Evolutionary conservation across 2,329 filamentous ascomycete species (phyloP).

Genomic region (Graphilbum fragrans): DNA sequence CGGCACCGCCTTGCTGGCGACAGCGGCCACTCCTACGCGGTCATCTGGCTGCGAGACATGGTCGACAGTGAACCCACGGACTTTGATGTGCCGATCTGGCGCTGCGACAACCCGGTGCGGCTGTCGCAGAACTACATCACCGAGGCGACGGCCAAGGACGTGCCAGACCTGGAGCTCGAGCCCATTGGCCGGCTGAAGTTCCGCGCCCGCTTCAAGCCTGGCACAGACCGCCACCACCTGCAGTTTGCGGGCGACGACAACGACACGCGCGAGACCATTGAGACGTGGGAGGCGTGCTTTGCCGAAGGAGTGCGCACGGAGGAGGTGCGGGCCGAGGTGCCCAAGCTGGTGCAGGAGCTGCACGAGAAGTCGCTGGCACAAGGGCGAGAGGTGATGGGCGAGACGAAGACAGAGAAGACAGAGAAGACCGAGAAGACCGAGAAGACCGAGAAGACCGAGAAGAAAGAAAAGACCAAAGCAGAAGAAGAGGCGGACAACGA

Average conservation of each 20-base stretch:
- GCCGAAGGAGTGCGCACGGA: conserved; percentile 71
- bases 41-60: conserved; percentile 78
- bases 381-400: conserved; percentile 68
- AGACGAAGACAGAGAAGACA: conserved; percentile 34
- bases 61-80: conserved; percentile 65
- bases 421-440: background rate
- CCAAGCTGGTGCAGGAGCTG: conserved; percentile 57
- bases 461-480: conserved; percentile 38
- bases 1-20: conserved; percentile 58
- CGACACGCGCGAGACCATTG: conserved; percentile 81
- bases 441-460: background rate
- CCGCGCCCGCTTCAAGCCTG: conserved; percentile 72
- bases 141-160: conserved; percentile 54
- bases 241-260: conserved; percentile 79
- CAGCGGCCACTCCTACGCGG: conserved; percentile 60
- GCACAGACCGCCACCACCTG: conserved; percentile 77
- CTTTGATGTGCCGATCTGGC: conserved; percentile 86
- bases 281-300: conserved; percentile 86
- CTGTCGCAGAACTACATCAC: conserved; percentile 90
- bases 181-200: conserved; percentile 77
- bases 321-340: conserved; percentile 61
- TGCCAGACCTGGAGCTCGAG: conserved; percentile 65
- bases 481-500: background rate
- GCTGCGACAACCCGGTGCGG: conserved; percentile 59
- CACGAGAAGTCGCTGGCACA: conserved; percentile 73